phyloP scores from a whole-genome alignment of 169 alveolate species.

The Babesia caballi region DNA sequence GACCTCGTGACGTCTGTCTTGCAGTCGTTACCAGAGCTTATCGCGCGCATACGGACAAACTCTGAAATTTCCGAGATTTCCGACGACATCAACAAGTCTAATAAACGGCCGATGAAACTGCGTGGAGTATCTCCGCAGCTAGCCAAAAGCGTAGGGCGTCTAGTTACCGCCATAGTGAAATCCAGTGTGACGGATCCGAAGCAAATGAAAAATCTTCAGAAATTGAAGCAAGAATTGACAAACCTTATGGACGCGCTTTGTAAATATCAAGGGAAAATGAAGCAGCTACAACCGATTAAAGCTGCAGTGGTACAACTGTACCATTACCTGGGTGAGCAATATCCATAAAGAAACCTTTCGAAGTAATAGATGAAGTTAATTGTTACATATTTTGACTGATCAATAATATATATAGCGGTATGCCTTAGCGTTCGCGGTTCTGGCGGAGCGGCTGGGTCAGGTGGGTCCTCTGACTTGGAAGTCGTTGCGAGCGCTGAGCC shows the following conservation, averaged over 20 bases:
- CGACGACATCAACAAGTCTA: neutral
- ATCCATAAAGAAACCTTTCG: no score
- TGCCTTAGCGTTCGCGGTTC: neutral
- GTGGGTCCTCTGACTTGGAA: neutral
- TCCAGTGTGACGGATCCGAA: neutral
- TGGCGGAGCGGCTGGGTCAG: slow-evolving; percentile 20
- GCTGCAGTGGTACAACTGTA: slow-evolving; percentile 6
- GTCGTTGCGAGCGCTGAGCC: neutral
- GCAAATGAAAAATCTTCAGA: neutral
- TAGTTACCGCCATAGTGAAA: neutral
- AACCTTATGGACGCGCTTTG: neutral
- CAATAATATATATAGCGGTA: slow-evolving; percentile 37
- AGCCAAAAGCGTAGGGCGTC: neutral
- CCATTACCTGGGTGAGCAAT: slow-evolving; percentile 7
- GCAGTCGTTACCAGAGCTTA: neutral
- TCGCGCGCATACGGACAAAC: neutral
- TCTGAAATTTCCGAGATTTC: neutral
- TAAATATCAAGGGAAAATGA: neutral
- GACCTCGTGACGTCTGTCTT: neutral
- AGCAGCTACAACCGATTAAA: neutral
- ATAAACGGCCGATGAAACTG: neutral
- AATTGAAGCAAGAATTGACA: neutral
- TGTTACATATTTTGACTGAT: no score
- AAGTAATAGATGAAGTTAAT: no score
- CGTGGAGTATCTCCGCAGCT: slow-evolving; percentile 15